phyloP scores from a whole-genome alignment of 176 grass and related monocot species.

The Poa pratensis region DNA sequence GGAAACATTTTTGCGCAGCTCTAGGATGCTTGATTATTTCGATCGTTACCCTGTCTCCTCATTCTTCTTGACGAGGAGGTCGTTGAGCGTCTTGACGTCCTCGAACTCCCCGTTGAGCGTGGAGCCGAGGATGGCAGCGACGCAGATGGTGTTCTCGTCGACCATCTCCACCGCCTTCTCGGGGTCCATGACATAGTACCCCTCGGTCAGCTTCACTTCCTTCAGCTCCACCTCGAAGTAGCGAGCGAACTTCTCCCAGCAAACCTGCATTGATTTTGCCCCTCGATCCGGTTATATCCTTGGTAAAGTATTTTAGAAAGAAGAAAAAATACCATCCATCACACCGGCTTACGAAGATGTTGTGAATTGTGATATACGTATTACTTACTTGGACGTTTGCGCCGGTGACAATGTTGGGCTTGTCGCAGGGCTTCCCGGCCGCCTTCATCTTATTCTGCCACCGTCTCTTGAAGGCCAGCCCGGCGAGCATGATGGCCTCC shows the following conservation, averaged over 20 bases:
- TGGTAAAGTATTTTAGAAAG: neutral
- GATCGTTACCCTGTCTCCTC: constrained; percentile 64
- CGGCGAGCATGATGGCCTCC: constrained; percentile 93
- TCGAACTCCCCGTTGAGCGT: constrained; percentile 92
- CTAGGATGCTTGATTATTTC: neutral
- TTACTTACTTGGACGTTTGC: constrained; percentile 73
- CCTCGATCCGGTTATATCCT: neutral
- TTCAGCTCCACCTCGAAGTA: constrained; percentile 97
- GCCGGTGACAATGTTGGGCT: constrained; percentile 90
- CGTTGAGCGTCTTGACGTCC: constrained; percentile 83
- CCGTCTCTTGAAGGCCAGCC: constrained; percentile 79
- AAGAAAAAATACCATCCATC: neutral
- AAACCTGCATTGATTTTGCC: constrained; percentile 54
- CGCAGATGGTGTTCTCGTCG: constrained; percentile 95
- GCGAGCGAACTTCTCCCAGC: constrained; percentile 91
- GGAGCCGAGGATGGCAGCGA: constrained; percentile 91
- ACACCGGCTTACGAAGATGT: neutral
- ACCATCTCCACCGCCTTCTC: constrained; percentile 82
- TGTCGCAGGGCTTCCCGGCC: constrained; percentile 84
- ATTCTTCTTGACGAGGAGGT: constrained; percentile 78
- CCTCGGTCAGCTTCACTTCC: constrained; percentile 82
- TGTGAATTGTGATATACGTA: neutral
- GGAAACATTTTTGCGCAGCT: no score
- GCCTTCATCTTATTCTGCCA: constrained; percentile 91
- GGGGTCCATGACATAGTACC: constrained; percentile 85